Evolutionary conservation across 495 filamentous ascomycete genomes (phyloP), one percentile per base, ranked within the genome.

Genomic region (Penicillium atrosanguineum): DNA sequence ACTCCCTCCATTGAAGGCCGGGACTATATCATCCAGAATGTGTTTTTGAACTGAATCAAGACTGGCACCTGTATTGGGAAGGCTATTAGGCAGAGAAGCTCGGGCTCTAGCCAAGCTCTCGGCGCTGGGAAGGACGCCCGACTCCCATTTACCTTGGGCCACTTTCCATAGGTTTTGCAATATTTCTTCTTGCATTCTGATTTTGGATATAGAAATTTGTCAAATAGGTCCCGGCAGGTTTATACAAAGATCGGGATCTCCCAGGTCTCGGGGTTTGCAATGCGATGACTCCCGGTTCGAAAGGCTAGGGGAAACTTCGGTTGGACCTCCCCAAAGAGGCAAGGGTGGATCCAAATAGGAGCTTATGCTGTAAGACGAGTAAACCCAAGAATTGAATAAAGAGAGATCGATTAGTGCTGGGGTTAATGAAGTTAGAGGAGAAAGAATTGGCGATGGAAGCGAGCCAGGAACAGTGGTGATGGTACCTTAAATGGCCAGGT

Each of bases 1-100:
- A 67, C 79, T 81, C 69, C 80, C 70, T 16, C 68, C 73, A 56
- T 86, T 87, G 50, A 93, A 79, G 5, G 77, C 85, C 0, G 89
- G 87, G 18, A 84, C 78, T 50, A 92, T 77, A 55, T 84, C 76
- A 20, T 73, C 39, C n/a, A 81, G 48, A 18, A 92, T 63, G 53
- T 87, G 83, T 16, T 61, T 48, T 26, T 73, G 72, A 9, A 75
- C 68, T 12, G 56, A 50, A 42, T 77, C 69, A 14, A 81, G 68
- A 4, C 77, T 80, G 12, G 70, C 53, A 29, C 82, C 83, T 1
- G 58, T 44, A 6, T 65, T 52, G 12, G 71, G 70, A 4, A 85
- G 72, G 1, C 56, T 45, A 15, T 47, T 45, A 15, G 71, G 67
- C n/a, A 81, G 64, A 36, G 70, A 72, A 37, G 57, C 59, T 50